Conservation (phyloP, 805 yeast species). For the Citeromyces matritensis region DNA sequence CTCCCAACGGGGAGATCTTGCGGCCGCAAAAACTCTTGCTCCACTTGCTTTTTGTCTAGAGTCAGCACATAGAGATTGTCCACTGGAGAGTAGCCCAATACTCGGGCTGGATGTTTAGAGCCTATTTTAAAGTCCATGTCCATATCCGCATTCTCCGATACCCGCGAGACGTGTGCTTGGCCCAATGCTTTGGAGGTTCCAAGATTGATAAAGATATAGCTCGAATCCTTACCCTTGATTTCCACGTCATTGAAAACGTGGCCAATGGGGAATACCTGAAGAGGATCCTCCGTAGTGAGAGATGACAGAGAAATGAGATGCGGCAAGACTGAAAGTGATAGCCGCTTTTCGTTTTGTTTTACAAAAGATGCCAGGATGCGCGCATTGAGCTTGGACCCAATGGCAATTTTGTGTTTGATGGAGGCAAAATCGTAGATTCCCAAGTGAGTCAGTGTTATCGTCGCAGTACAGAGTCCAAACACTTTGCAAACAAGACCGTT, state of each 20-base stretch:
- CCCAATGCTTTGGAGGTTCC: conserved; percentile 43
- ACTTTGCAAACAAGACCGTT: conserved; percentile 62
- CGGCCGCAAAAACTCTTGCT: conserved; percentile 48
- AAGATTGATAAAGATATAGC: conserved; percentile 40
- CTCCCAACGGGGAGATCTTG: conserved; percentile 73
- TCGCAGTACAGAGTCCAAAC: conserved; percentile 62
- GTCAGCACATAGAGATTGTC: conserved; percentile 61
- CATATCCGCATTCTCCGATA: conserved; percentile 29
- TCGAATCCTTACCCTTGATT: conserved; percentile 42
- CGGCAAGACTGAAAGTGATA: conserved; percentile 50
- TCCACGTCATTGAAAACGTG: conserved; percentile 43
- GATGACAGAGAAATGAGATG: conserved; percentile 24
- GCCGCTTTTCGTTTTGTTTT: conserved; percentile 34
- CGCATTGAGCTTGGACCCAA: conserved; percentile 56
- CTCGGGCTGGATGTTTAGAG: conserved; percentile 51
- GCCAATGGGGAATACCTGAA: conserved; percentile 73
- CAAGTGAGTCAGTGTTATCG: conserved; percentile 54
- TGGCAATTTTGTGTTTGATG: conserved; percentile 45
- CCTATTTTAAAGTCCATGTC: conserved; percentile 43
- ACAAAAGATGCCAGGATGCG: conserved; percentile 48
- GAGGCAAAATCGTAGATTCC: conserved; percentile 24
- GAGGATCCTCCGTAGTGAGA: conserved; percentile 13
- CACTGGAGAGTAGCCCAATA: conserved; percentile 48
- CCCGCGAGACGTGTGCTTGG: conserved; percentile 65
- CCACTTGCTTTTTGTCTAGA: conserved; percentile 48